Evolutionary conservation across 371 early-diverging fungal genomes (phyloP).

Genomic region (Thermomucor indicae-seudaticae): DNA sequence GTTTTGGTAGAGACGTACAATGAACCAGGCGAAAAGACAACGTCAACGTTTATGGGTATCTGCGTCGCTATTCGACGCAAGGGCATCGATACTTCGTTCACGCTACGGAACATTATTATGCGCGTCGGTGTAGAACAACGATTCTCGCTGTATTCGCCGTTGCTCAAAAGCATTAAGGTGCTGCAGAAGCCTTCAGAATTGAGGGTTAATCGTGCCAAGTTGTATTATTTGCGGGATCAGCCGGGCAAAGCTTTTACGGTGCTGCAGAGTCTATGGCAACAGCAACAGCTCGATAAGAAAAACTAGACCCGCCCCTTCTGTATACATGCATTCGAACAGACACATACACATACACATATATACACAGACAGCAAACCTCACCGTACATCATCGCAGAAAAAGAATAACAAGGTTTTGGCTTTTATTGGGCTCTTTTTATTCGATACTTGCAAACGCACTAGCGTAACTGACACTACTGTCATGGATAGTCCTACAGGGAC

Average conservation of each 20-base stretch:
- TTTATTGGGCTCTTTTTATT: too few relatives aligned
- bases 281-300: conserved; percentile 39
- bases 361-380: too few relatives aligned
- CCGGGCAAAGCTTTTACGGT: conserved; percentile 70
- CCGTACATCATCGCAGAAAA: too few relatives aligned
- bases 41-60: conserved; percentile 73
- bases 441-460: conserved; percentile 25
- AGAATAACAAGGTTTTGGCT: too few relatives aligned
- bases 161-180: conserved; percentile 76
- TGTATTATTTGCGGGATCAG: conserved; percentile 76
- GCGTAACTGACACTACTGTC: conserved; percentile 83
- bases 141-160: conserved; percentile 77
- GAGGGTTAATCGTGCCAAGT: conserved; percentile 72
- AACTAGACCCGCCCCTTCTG: too few relatives aligned
- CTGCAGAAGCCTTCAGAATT: conserved; percentile 53
- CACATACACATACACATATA: too few relatives aligned
- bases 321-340: too few relatives aligned
- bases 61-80: conserved; percentile 79
- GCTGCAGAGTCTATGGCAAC: conserved; percentile 52
- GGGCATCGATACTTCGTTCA: conserved; percentile 75
- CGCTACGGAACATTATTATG: conserved; percentile 76
- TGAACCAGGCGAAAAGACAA: conserved; percentile 61
- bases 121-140: conserved; percentile 83
- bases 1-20: conserved; percentile 71
- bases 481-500: conserved; percentile 32